Evolutionary conservation across 208 protist genomes (phyloP), one percentile per base, ranked within the genome.

Genomic region (Plasmodiophora brassicae): DNA sequence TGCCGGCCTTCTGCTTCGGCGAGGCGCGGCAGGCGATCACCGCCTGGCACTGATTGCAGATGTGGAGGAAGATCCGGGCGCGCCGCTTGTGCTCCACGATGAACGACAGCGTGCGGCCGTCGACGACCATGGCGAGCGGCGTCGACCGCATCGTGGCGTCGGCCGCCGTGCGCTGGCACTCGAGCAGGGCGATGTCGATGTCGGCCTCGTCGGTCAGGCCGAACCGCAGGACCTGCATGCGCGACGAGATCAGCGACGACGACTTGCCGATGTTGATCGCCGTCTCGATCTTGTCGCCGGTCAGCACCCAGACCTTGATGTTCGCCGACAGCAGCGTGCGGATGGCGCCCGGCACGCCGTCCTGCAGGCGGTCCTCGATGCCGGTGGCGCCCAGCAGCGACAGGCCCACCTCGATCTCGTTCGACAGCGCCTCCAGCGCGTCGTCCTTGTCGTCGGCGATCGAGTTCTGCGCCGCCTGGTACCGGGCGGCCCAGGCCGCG

Each of bases 251-350:
- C 50, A 57, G 14, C 20, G 50, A 28, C 10, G 84, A 86, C 22
- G 84, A 86, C 20, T 86, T 91, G 44, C 92, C 95, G 91, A 96
- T 96, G 85, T 96, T 96, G 46, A 96, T 94, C 1, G 91, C 97
- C 22, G 98, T 99, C 89, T 98, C 95, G 71, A 96, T 87, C 92
- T 99, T 99, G 92, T 99, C 98, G 43, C 98, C 98, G 35, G 98
- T 99, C 46, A 99, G 88, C 90, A 99, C 95, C 97, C 97, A 98
- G 35, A 99, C 90, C 22, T 97, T 94, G 60, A 98, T 95, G 1
- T 88, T 92, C 0, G 95, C 95, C 45, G 71, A 0, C 14, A 85
- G 72, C 44, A 97, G 89, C 20, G 45, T 89, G 0, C 60, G 71
- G 87, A 96, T 94, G 0, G 93, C 86, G 25, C 93, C 84, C 25